A percentile compares a stretch with the other conserved stretches of the same genome.
These are phyloP conservation scores for Vaccinium corymbosum DNA, from an alignment of 148 eudicot genomes.

Conservation along the genomic window DNA sequence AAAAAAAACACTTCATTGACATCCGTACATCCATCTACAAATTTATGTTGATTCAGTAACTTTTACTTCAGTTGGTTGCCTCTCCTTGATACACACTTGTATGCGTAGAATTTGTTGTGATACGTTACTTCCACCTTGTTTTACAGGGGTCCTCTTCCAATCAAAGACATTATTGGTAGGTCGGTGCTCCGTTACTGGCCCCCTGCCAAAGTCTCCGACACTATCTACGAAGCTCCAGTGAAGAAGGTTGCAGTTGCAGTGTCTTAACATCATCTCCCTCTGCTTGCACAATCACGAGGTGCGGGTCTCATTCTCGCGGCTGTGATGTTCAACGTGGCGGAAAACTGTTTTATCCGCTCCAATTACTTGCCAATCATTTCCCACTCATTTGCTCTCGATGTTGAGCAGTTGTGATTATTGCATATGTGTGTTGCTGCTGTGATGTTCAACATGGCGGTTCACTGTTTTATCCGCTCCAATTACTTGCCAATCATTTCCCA, in stretches of 20 bases:
- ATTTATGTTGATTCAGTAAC: neutral
- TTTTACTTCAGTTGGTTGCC: neutral
- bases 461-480: neutral
- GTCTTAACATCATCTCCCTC: slow-evolving; percentile 13
- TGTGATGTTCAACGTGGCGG: no score
- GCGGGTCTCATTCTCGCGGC: neutral
- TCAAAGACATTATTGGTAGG: slow-evolving; percentile 26
- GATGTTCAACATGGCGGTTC: no score
- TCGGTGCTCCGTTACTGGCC: slow-evolving; percentile 31
- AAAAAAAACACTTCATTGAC: neutral
- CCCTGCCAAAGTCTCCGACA: slow-evolving; percentile 27
- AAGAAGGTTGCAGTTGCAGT: slow-evolving; percentile 2
- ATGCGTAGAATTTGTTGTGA: neutral
- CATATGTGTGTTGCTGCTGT: neutral
- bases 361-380: neutral
- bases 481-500: neutral
- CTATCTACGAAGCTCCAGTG: slow-evolving; percentile 4
- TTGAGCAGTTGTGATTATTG: slow-evolving; percentile 15
- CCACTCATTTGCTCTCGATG: slow-evolving; percentile 5
- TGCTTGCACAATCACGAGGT: neutral
- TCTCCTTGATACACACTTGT: neutral
- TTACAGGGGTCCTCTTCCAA: slow-evolving; percentile 31
- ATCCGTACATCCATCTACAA: neutral
- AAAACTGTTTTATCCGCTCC: neutral
- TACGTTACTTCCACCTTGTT: neutral